Evolutionary conservation across 805 yeast genomes (phyloP), one percentile per base, ranked within the genome.

Genomic region (Wickerhamiella domercqiae): DNA sequence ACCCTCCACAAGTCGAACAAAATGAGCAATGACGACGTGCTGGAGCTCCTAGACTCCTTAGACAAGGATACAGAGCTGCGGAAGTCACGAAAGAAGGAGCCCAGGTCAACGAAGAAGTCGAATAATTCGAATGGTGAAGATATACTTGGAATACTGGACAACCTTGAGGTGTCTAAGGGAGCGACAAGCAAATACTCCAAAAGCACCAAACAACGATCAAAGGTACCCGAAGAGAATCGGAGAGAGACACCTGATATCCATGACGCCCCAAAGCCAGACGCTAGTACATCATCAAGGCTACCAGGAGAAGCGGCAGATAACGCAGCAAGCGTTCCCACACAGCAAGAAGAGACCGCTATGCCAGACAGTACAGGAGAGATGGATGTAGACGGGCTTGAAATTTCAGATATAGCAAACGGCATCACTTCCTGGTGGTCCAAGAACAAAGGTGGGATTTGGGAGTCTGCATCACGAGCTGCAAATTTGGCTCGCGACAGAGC

Each of bases 61-160:
- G 61, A 55, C 34, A 45, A 45, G 14, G 45, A 48, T 31, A 44
- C 45, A 4, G 41, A 42, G n/a, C 37, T 28, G 37, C 17, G 40
- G 19, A 39, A 42, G 29, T 46, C 45, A 32, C 45, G 47, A 44
- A 43, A 46, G 37, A 36, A 36, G n/a, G 38, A 43, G 36, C 38
- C 38, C 34, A 11, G 13, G 13, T 24, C 26, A 22, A 2, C 38
- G 26, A 45, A 52, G 38, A 48, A 47, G 39, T 48, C 51, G 32
- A 59, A 61, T 34, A 62, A 61, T n/a, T 48, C 51, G 32, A 59
- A 61, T 34, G 62, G 60, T n/a, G 66, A 63, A 25, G 49, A 46
- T 32, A 50, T 63, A 21, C 51, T 62, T 40, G 67, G 63, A 5
- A 61, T 63, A 35, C 46, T 63, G 21, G 67, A 62, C 42, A 58